Base-by-base conservation (phyloP, 208 protist species). In the Naegleria gruberi region DNA sequence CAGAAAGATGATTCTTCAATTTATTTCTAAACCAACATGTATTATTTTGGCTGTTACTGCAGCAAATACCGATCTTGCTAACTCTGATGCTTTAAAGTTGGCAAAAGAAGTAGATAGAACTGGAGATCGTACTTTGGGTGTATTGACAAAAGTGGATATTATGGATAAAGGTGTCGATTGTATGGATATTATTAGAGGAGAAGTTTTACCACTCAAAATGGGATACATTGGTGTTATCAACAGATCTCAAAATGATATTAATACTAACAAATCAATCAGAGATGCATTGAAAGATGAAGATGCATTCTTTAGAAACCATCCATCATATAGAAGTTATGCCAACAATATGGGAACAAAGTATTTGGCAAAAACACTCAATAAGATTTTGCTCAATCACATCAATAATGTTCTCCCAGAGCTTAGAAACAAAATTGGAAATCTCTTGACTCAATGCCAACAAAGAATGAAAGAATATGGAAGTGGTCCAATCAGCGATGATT, bases 181-280 rank as follows among this genome's bases (percentile, higher is more conserved):
- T 55, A 90, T 97, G 40, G 98, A 99, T 83, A 94, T 99, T 26
- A 94, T 99, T 37, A 90, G 92, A 3, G 98, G 98, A 44, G 95
- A 96, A 65, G 93, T 98, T n/a, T 91, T 99, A 77, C 95, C 96
- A 17, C 94, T 99, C 5, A 95, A 96, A 89, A 95, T 98, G 57
- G 98, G 99, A 77, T 99, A 98, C 91, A 96, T 99, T 57, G 98
- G 97, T 34, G 97, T 99, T 10, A 97, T 99, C 89, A 99, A 99
- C 94, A 94, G 98, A 65, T 97, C 94, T 57, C 98, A 99, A 94
- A 93, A 97, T 87, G 98, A 99, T 91, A 99, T 99, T 91, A 96
- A 97, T 91, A 91, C 95, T 44, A 95, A 95, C 85, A 96, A 97
- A 91, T 92, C 90, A 82, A 98, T 99, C 93, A 74, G 93, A 34